A percentile compares a stretch with the other conserved stretches of the same genome.
Evolutionary conservation across 306 rosid species (phyloP).

Genomic region (Trifolium repens): DNA sequence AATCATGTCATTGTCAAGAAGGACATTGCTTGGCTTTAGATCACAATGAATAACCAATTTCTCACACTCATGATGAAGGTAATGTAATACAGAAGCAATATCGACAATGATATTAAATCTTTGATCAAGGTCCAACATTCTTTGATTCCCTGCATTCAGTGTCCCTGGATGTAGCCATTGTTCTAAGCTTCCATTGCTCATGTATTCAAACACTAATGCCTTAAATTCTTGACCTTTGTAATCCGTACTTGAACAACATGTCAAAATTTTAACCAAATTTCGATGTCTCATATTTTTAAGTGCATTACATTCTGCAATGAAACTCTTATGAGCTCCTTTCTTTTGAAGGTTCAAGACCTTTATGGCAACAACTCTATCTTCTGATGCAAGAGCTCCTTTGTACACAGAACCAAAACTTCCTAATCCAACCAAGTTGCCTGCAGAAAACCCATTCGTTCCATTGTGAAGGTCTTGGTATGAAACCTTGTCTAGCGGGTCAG

Average conservation of each 20-base stretch:
- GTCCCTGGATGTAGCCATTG: slow-evolving; percentile 15
- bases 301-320: slow-evolving; percentile 29
- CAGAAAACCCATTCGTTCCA: slow-evolving; percentile 31
- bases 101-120: slow-evolving; percentile 21
- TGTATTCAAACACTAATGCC: slow-evolving; percentile 36
- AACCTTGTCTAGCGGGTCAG: not conserved
- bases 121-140: not conserved
- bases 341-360: slow-evolving; percentile 36
- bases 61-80: slow-evolving; percentile 32
- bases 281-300: slow-evolving; percentile 28
- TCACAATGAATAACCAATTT: slow-evolving; percentile 28
- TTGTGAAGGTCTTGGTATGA: slow-evolving; percentile 28
- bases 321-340: slow-evolving; percentile 35
- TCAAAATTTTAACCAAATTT: slow-evolving; percentile 25
- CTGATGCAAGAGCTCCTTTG: slow-evolving; percentile 1
- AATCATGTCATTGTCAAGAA: slow-evolving; percentile 29
- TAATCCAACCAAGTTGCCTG: slow-evolving; percentile 23
- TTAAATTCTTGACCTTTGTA: slow-evolving; percentile 34
- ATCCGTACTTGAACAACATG: slow-evolving; percentile 34
- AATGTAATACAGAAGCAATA: slow-evolving; percentile 36
- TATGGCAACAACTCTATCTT: slow-evolving; percentile 30
- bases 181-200: slow-evolving; percentile 36
- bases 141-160: not conserved
- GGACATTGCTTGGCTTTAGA: slow-evolving; percentile 37
- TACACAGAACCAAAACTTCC: slow-evolving; percentile 17